Conservation (phyloP, 257 asterid species). For the Solanum okadae region DNA sequence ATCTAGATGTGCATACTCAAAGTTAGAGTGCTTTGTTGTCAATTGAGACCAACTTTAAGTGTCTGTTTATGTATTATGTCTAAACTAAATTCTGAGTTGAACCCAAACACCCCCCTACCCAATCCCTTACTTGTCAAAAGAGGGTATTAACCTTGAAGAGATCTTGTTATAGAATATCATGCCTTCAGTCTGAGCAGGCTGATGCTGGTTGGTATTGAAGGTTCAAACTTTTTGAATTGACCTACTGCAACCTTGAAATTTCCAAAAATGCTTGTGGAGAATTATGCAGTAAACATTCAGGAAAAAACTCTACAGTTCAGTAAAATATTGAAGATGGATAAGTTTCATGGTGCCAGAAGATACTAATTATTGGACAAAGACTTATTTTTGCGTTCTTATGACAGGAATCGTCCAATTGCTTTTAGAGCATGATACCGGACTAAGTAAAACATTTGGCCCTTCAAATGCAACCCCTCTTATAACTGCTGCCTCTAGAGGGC, state of each 20-base stretch:
- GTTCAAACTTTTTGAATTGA: neutral
- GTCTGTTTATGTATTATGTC: neutral
- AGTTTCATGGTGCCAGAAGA: neutral
- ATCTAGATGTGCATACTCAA: neutral
- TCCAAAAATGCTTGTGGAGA: neutral
- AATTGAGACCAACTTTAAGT: neutral
- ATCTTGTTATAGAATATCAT: neutral
- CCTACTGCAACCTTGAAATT: neutral
- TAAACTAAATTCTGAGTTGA: neutral
- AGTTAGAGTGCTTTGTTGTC: neutral
- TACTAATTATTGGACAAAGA: neutral
- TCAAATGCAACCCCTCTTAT: constrained; percentile 52
- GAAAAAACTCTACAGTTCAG: neutral
- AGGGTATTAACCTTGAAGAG: neutral
- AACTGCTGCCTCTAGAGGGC: constrained; percentile 52
- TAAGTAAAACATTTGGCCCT: constrained; percentile 44
- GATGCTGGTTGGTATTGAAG: neutral
- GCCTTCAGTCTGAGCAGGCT: neutral
- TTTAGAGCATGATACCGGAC: constrained; percentile 34
- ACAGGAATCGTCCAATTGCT: constrained; percentile 42
- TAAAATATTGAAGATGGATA: neutral
- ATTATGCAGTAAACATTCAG: neutral
- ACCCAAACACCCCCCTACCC: neutral
- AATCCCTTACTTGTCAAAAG: neutral
- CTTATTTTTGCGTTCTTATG: neutral